Conservation (phyloP, 2,329 filamentous ascomycete species). For the Zasmidium citrigriseum region DNA sequence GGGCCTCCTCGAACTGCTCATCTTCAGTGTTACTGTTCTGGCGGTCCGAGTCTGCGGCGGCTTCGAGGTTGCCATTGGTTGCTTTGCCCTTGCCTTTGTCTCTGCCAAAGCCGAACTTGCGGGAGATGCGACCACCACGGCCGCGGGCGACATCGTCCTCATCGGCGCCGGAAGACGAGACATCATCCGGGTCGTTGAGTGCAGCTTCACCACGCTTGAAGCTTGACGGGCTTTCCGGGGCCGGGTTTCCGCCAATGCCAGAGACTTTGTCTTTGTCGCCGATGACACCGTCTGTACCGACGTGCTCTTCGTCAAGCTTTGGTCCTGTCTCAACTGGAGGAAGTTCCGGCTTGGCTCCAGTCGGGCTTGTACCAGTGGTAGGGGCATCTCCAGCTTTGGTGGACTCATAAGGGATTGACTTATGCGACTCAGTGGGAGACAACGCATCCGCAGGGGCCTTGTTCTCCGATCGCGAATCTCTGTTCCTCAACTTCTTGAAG, state of each 20-base stretch:
- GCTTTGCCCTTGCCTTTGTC: slow-evolving; percentile 22
- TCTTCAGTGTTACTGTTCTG: slow-evolving; percentile 34
- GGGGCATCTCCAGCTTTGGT: slow-evolving; percentile 18
- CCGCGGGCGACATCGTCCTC: slow-evolving; percentile 33
- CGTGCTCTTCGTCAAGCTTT: slow-evolving; percentile 12
- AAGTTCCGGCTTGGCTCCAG: slow-evolving; percentile 6
- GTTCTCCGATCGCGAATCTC: slow-evolving; percentile 19
- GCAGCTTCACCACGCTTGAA: slow-evolving; percentile 24
- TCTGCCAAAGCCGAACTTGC: slow-evolving; percentile 23
- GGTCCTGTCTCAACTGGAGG: slow-evolving; percentile 17
- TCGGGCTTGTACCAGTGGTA: slow-evolving; percentile 9
- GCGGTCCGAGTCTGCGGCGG: slow-evolving; percentile 1
- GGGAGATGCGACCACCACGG: slow-evolving; percentile 38
- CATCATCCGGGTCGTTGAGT: slow-evolving; percentile 23
- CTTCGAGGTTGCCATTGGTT: slow-evolving; percentile 9
- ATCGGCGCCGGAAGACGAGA: slow-evolving; percentile 33
- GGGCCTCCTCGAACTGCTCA: slow-evolving; percentile 56
- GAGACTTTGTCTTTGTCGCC: slow-evolving; percentile 11
- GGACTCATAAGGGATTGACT: slow-evolving; percentile 13
- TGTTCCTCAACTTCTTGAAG: slow-evolving; percentile 30
- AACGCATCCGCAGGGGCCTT: slow-evolving; percentile 17
- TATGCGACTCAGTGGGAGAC: slow-evolving; percentile 1
- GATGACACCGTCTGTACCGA: slow-evolving; percentile 20
- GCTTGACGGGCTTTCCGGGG: slow-evolving; percentile 25
- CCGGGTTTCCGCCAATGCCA: slow-evolving; percentile 12